phyloP scores from a whole-genome alignment of 805 yeast genomes.

The Saccharomycopsis babjevae region DNA sequence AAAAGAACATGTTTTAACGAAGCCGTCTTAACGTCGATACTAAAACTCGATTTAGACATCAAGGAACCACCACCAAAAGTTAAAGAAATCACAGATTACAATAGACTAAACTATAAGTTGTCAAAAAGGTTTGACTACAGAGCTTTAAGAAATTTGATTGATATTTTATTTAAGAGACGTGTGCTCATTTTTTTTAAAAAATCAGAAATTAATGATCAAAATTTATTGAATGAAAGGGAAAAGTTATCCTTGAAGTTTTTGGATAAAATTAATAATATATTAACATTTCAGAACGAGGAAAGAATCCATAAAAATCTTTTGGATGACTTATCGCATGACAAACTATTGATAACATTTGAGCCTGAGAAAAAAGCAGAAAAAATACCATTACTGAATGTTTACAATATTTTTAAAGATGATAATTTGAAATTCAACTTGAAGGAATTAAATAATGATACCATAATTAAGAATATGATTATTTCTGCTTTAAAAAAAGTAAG shows the following conservation, averaged over 20 bases:
- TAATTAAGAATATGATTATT: conserved; percentile 2
- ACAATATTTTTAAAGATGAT: background rate
- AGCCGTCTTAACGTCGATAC: background rate
- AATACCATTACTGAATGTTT: background rate
- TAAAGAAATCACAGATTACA: conserved; percentile 2
- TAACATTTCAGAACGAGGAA: conserved; percentile 11
- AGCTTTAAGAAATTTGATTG: conserved; percentile 12
- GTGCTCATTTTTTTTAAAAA: conserved; percentile 9
- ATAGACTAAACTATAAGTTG: conserved; percentile 11
- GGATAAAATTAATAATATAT: conserved; percentile 11
- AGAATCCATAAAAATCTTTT: conserved; percentile 8
- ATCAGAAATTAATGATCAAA: background rate
- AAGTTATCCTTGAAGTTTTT: conserved; percentile 5
- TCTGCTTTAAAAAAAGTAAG: conserved; percentile 3
- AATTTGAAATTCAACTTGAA: conserved; percentile 2
- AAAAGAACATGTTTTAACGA: conserved; percentile 9
- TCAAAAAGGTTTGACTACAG: conserved; percentile 7
- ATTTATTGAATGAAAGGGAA: conserved; percentile 4
- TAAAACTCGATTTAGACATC: conserved; percentile 4
- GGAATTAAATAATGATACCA: background rate
- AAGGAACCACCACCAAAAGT: conserved; percentile 1
- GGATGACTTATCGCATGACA: conserved; percentile 8
- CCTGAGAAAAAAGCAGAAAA: background rate
- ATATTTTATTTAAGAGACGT: conserved; percentile 9
- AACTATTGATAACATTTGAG: background rate